These are phyloP conservation scores for Lodderomyces parapsilosis DNA, from an alignment of 1,139 yeast species.

Conservation along the genomic window DNA sequence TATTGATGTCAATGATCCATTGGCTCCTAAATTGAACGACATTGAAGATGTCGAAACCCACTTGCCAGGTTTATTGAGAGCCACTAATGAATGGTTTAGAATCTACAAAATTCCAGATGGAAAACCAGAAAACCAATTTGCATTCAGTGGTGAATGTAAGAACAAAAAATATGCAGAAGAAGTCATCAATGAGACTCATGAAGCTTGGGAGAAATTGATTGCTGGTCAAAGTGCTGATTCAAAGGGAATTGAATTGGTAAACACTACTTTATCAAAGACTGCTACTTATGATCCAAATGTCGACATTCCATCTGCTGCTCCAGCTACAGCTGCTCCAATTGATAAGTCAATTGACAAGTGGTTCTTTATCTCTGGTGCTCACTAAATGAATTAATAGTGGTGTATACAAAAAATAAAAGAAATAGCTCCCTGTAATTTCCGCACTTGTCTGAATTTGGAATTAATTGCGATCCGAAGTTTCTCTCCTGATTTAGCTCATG, in stretches of 20 bases:
- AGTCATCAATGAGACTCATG: constrained; percentile 70
- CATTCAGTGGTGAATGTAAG: constrained; percentile 78
- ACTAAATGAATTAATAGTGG: constrained; percentile 29
- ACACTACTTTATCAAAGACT: constrained; percentile 68
- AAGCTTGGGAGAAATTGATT: constrained; percentile 74
- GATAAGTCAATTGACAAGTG: constrained; percentile 97
- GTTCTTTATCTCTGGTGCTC: constrained; percentile 95
- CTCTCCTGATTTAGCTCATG: background rate
- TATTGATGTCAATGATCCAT: constrained; percentile 78
- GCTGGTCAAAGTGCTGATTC: constrained; percentile 50
- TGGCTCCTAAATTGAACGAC: constrained; percentile 72
- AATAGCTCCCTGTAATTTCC: background rate
- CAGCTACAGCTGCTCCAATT: constrained; percentile 85
- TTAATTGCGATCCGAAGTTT: background rate
- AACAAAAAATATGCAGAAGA: constrained; percentile 68
- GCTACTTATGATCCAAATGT: constrained; percentile 51
- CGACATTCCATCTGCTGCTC: constrained; percentile 66
- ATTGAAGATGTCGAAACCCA: constrained; percentile 77
- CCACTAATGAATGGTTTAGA: constrained; percentile 91
- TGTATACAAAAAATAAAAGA: background rate
- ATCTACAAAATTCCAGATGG: constrained; percentile 95
- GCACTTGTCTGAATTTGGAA: background rate
- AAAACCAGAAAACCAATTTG: constrained; percentile 83
- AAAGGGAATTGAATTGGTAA: constrained; percentile 61
- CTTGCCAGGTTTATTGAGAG: constrained; percentile 83